Base-by-base conservation (phyloP, 129 eudicot species). In the Tagetes erecta region DNA sequence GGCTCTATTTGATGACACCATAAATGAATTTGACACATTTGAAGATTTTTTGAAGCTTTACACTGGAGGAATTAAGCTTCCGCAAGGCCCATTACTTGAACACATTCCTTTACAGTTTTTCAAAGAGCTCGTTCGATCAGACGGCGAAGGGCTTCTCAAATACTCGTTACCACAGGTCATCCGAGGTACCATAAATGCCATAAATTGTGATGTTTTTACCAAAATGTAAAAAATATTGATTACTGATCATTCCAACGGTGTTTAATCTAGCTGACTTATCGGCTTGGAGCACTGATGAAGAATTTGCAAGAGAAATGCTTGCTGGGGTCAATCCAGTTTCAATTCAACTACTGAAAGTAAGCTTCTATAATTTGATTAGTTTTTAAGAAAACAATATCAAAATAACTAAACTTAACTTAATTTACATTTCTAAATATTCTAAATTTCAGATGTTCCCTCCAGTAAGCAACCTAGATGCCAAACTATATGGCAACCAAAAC, bases 261-360 rank as follows among this genome's bases (percentile, higher is more conserved):
- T 52, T 51, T 2, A 58, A 30, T 50, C 75, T 73, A 89, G 96
- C 53, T 79, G 84, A 89, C 62, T 74, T 75, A 71, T 62, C 80
- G 13, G 88, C 89, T 8, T 86, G 89, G 89, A 77, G 83, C 42
- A 82, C 86, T 13, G 91, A 89, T 60, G 84, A 86, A 66, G 95
- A 89, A 65, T 89, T 89, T 80, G 87, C 84, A n/a, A 80, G 89
- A 66, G 78, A 86, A 80, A 83, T 84, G 83, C 37, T 89, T 3
- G 96, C 91, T 41, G 96, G 96, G 62, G 72, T 81, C 8, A 84
- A 84, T 62, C 96, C 96, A 58, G 86, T 86, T 33, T 68, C 70
- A 5, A 81, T 88, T 47, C 72, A 80, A 45, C 74, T 77, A 39
- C 83, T 88, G 14, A 56, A 82, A 59, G 96, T 84, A 77, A 70